Evolutionary conservation across 495 filamentous ascomycete genomes (phyloP), one percentile per base, ranked within the genome.

Genomic region (Parathielavia hyrcaniae): DNA sequence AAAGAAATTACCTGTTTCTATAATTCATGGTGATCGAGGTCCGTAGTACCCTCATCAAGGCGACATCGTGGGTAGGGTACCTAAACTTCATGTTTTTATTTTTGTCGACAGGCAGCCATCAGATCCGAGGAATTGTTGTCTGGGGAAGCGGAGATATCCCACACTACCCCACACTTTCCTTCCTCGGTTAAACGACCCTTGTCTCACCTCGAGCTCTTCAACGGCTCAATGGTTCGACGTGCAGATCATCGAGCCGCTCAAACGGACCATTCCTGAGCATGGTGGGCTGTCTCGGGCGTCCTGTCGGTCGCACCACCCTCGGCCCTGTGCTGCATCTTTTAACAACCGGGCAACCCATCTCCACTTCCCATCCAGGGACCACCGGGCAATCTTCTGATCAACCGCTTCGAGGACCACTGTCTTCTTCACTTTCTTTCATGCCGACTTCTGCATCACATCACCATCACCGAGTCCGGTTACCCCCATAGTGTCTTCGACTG

Each of bases 211-310:
- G n/a, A n/a, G n/a, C 49, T 44, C 50, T 54, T 34, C 59, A 32
- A 44, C 54, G 58, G 22, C 19, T 43, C n/a, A 4, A 22, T 61
- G 60, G 60, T 34, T 20, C 49, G 59, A 61, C 32, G 20, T 57
- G 49, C 41, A 30, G 32, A 45, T 47, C 48, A 46, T 53, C 13
- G 49, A 32, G 45, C 49, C 35, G 39, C 39, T 55, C 39, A 47
- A 57, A 56, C 59, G 35, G 35, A 61, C 54, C 59, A n/a, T n/a
- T n/a, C n/a, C n/a, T n/a, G n/a, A n/a, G n/a, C n/a, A 61, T 43
- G 8, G 51, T 60, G 50, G 57, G 50, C 50, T 43, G 23, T 38
- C 32, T 12, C n/a, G n/a, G n/a, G n/a, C n/a, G n/a, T n/a, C n/a
- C n/a, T n/a, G n/a, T n/a, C n/a, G n/a, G 53, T 57, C 59, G 35